Percentiles rank a stretch among this genome's conserved stretches.
Conservation (phyloP, 495 filamentous ascomycete genomes). For the Hyaloscypha variabilis region DNA sequence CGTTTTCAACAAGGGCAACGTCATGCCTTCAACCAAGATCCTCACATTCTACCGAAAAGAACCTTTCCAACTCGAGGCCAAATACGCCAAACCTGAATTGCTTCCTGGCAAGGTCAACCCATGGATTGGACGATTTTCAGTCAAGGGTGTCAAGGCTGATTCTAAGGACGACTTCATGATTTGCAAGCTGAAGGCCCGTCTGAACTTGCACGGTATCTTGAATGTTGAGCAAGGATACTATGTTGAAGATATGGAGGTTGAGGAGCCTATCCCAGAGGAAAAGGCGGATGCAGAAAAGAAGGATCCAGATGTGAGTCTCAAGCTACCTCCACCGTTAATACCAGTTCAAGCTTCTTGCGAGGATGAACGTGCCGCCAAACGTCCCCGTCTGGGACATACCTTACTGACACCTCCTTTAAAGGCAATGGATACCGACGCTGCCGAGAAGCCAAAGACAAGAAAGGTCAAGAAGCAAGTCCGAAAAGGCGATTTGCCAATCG, state of each 20-base stretch:
- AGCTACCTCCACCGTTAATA: background rate
- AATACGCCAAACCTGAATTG: constrained; percentile 81
- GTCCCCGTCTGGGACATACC: constrained; percentile 16
- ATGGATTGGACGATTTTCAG: constrained; percentile 95
- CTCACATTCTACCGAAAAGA: constrained; percentile 99
- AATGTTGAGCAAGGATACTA: constrained; percentile 98
- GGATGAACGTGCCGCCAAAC: constrained; percentile 22
- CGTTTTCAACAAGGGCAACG: constrained; percentile 96
- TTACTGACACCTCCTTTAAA: constrained; percentile 41
- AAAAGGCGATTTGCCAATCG: constrained; percentile 93
- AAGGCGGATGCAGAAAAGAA: constrained; percentile 45
- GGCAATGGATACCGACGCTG: constrained; percentile 87
- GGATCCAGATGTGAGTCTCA: constrained; percentile 55
- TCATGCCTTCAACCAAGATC: constrained; percentile 99
- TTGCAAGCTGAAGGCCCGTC: constrained; percentile 97
- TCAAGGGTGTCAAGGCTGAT: constrained; percentile 86
- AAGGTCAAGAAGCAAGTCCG: constrained; percentile 99
- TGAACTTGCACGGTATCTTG: constrained; percentile 95
- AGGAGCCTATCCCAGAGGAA: constrained; percentile 83
- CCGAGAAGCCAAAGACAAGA: constrained; percentile 76
- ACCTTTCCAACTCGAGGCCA: constrained; percentile 93
- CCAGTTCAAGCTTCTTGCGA: constrained; percentile 16
- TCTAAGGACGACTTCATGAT: constrained; percentile 95
- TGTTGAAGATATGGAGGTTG: constrained; percentile 96
- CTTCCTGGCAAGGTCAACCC: constrained; percentile 92